These are phyloP conservation scores for Myochromella boudieri DNA, from an alignment of 768 basidiomycete genomes.

Conservation along the genomic window DNA sequence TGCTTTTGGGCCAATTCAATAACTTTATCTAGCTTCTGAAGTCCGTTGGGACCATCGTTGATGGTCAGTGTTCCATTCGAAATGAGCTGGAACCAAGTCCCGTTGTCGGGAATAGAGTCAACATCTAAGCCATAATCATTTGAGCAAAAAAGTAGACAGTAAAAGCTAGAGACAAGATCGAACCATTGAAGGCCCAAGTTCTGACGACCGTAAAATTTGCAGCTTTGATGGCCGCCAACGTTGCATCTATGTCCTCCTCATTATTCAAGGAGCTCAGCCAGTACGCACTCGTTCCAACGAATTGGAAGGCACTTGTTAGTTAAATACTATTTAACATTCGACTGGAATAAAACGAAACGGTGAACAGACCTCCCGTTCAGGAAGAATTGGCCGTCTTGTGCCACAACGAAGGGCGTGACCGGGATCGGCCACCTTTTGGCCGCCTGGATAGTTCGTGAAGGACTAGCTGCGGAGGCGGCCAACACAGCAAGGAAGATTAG, in stretches of 20 bases:
- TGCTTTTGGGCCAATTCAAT: conserved; percentile 53
- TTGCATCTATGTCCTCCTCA: conserved; percentile 54
- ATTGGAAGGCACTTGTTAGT: conserved; percentile 24
- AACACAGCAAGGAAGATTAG: conserved; percentile 30
- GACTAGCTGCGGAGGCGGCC: conserved; percentile 30
- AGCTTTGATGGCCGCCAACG: conserved; percentile 56
- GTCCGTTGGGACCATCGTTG: conserved; percentile 60
- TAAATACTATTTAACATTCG: background rate
- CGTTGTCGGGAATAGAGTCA: conserved; percentile 47
- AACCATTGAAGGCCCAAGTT: conserved; percentile 74
- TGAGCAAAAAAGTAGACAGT: background rate
- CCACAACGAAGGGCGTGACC: conserved; percentile 43
- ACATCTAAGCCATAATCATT: conserved; percentile 38
- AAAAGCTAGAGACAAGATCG: background rate
- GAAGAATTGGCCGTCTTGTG: conserved; percentile 43
- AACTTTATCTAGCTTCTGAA: conserved; percentile 63
- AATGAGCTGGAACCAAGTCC: conserved; percentile 66
- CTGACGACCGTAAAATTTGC: conserved; percentile 59
- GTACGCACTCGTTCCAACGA: conserved; percentile 60
- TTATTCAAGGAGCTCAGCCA: conserved; percentile 60
- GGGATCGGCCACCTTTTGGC: conserved; percentile 24
- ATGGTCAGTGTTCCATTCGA: conserved; percentile 51
- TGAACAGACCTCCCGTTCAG: conserved; percentile 53
- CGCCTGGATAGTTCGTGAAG: conserved; percentile 27
- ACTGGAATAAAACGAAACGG: background rate